Evolutionary conservation across 2,329 filamentous ascomycete species (phyloP).

Genomic region (Neophaeococcomyces mojaviensis): DNA sequence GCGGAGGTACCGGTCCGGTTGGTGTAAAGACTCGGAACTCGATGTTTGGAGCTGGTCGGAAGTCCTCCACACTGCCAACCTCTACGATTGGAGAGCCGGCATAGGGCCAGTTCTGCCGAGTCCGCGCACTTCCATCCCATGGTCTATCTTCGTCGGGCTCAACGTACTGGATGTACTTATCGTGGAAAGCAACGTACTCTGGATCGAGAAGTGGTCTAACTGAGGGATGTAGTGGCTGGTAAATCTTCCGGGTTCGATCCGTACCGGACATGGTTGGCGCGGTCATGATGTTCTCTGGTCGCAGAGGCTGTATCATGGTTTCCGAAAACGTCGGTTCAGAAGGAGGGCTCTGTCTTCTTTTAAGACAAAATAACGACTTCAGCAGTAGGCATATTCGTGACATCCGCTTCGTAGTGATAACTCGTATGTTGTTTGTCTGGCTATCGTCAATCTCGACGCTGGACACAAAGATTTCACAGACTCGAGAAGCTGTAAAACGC

Average conservation of each 20-base stretch:
- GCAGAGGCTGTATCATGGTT: too few species aligned
- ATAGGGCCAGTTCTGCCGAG: constrained; percentile 4
- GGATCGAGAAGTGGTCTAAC: constrained; percentile 39
- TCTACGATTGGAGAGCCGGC: constrained; percentile 41
- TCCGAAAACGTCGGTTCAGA: too few species aligned
- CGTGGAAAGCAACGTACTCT: constrained; percentile 47
- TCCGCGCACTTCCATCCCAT: constrained; percentile 35
- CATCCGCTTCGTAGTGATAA: too few species aligned
- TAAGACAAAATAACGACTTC: too few species aligned
- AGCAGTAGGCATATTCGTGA: too few species aligned
- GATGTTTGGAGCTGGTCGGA: constrained; percentile 20
- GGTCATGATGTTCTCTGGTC: too few species aligned
- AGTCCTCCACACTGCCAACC: constrained; percentile 41
- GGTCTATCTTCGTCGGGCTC: constrained; percentile 39
- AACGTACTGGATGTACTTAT: constrained; percentile 46
- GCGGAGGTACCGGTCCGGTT: constrained; percentile 27
- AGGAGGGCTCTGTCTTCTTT: too few species aligned
- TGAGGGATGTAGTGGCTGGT: constrained; percentile 40
- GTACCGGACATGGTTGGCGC: neutral
- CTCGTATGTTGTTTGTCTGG: too few species aligned
- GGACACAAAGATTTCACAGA: too few species aligned
- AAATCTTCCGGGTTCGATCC: constrained; percentile 1
- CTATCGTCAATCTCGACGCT: too few species aligned
- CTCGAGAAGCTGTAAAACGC: too few species aligned
- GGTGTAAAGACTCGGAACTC: constrained; percentile 47